Base-by-base conservation (phyloP, 2,329 filamentous ascomycete genomes). In the Trichocomaceae sp. region DNA sequence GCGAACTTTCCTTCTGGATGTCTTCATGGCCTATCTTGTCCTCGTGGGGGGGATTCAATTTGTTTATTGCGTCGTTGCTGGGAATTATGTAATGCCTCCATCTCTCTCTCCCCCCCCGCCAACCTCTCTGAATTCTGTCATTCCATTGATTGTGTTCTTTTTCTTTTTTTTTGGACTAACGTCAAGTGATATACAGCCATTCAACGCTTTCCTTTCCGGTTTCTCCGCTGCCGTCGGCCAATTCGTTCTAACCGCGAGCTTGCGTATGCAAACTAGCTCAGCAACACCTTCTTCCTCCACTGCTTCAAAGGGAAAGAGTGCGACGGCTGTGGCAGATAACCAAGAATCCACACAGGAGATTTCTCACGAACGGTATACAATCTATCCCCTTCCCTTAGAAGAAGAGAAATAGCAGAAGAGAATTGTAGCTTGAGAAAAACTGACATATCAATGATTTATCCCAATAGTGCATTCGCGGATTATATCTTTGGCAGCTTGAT, bases 121-220 rank as follows among this genome's bases (percentile, higher is more conserved):
- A n/a, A n/a, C n/a, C 7, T 26, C 23, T 26, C 23, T n/a, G n/a
- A n/a, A n/a, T 26, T 26, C 23, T 26, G 3, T 26, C 7, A n/a
- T 26, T 37, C 22, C 47, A n/a, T 26, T 41, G 22, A 15, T 48
- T 56, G 13, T 13, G 29, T 13, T 31, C 22, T 26, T 12, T 19
- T 37, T 20, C 17, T 33, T 17, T 9, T 15, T 13, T 13, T 17
- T 48, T 26, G 23, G 3, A 7, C n/a, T 39, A 39, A 52, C 46
- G 47, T 47, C 46, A 29, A 33, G 47, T 54, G 22, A 23, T 33
- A 44, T 67, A 2, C 26, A 97, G 92, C 93, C 93, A 9, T 99
- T 99, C 80, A 99, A 99, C 72, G 93, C 95, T 61, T 99, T 99
- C 78, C 83, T 99, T 31, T 89, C 91, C 31, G 95, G 93, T 47